phyloP scores from a whole-genome alignment of 2,329 filamentous ascomycete species.

The Bipolaris gigantea region DNA sequence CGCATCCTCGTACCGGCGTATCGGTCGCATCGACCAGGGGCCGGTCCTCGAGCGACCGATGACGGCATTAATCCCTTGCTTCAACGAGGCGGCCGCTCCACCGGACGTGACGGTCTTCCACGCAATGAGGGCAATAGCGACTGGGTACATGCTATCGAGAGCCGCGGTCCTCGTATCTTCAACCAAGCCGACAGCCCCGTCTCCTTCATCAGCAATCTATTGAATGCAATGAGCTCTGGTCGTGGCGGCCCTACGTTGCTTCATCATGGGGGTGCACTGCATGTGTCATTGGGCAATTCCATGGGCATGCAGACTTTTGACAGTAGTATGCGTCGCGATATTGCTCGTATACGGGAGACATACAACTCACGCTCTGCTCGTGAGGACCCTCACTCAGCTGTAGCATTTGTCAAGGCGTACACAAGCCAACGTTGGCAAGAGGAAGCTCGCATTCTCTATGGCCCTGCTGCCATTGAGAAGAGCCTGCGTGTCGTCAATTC shows the following conservation, averaged over 20 bases:
- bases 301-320: slow-evolving; percentile 40
- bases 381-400: slow-evolving; percentile 70
- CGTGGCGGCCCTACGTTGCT: slow-evolving; percentile 30
- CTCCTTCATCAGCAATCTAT: slow-evolving; percentile 60
- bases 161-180: slow-evolving; percentile 49
- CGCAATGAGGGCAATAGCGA: slow-evolving; percentile 52
- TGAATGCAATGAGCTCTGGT: slow-evolving; percentile 57
- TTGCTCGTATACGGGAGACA: slow-evolving; percentile 35
- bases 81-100: slow-evolving; percentile 58
- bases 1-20: slow-evolving; percentile 49
- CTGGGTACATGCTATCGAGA: slow-evolving; percentile 57
- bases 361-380: slow-evolving; percentile 45
- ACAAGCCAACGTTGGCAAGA: slow-evolving; percentile 84
- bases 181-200: slow-evolving; percentile 53
- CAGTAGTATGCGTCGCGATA: slow-evolving; percentile 35
- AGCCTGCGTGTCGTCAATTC: slow-evolving; percentile 67
- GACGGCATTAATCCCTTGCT: slow-evolving; percentile 88
- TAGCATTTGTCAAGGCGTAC: slow-evolving; percentile 70
- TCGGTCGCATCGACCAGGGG: slow-evolving; percentile 57
- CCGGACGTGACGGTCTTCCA: slow-evolving; percentile 28
- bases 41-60: slow-evolving; percentile 63
- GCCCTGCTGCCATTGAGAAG: slow-evolving; percentile 67
- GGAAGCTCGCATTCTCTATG: slow-evolving; percentile 85
- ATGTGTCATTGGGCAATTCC: slow-evolving; percentile 54
- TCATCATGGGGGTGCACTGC: slow-evolving; percentile 51